Evolutionary conservation across 768 basidiomycete species (phyloP), one percentile per base, ranked within the genome.

Genomic region (Psilocybe subaeruginosa): DNA sequence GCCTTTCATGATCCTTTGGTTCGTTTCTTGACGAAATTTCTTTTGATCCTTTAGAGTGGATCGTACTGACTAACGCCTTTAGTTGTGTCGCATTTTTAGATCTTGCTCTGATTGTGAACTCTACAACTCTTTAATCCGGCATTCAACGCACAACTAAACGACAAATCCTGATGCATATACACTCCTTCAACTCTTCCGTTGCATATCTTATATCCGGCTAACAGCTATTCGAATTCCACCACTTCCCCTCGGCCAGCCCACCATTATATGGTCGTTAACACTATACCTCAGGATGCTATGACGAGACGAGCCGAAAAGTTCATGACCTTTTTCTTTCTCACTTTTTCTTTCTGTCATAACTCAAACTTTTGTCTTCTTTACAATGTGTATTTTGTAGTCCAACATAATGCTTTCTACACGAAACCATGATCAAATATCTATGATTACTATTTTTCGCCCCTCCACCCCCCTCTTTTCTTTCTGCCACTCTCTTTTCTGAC

Each of bases 371-470:
- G 54, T 60, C 59, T 61, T 61, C 60, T 61, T 64, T 61, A 62
- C 58, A 62, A 65, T 52, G 43, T 71, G 70, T 71, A 71, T 64
- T 69, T 66, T 69, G 65, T 71, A 71, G 68, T 63, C 63, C 52
- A 57, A 48, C 59, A 65, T 48, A 65, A 66, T 64, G 46, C 50
- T 51, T 54, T 55, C 48, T 33, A 45, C 50, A 56, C 35, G 62
- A 49, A 53, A 53, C 31, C 51, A 53, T 35, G 51, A 53, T 35
- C 51, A 30, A 50, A 53, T 53, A 53, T 53, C 51, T 53, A 53
- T 53, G 51, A 57, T 57, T 57, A 54, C 46, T 49, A 48, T 57
- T 29, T 29, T 47, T 57, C 35, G 8, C 19, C 19, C 30, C 48
- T 50, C n/a, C 6, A 12, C 41, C 41, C 11, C 33, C 33, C 33